Conservation (phyloP, 176 grass and related monocot genomes). For the Carex cristatella region DNA sequence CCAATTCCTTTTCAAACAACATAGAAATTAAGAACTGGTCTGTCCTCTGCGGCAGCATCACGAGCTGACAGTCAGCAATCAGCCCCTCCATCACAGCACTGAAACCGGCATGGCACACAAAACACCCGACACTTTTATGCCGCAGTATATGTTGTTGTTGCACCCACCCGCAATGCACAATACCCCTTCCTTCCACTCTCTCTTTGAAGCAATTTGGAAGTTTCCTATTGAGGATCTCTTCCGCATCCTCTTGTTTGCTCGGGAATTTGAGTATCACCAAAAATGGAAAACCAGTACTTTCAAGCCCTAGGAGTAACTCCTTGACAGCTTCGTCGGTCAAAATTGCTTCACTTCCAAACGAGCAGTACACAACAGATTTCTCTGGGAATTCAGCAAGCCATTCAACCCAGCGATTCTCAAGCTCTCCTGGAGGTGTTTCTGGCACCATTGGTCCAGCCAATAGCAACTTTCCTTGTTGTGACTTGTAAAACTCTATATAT, state of each 20-base stretch:
- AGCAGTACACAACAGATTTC: no score
- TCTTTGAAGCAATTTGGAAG: slow-evolving; percentile 15
- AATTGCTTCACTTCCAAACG: no score
- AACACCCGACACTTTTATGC: slow-evolving; percentile 42
- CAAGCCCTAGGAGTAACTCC: slow-evolving; percentile 42
- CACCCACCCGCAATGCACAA: slow-evolving; percentile 36
- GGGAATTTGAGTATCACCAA: slow-evolving; percentile 42
- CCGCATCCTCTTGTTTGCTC: background rate
- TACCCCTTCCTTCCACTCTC: slow-evolving; percentile 23
- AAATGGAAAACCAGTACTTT: slow-evolving; percentile 27
- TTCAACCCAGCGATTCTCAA: no score
- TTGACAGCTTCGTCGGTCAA: no score
- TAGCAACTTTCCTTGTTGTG: slow-evolving; percentile 10
- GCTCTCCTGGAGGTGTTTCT: no score
- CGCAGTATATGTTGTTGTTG: slow-evolving; percentile 14
- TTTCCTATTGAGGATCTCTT: background rate
- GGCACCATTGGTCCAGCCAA: background rate
- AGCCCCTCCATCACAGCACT: slow-evolving; percentile 42
- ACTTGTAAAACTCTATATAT: slow-evolving; percentile 26
- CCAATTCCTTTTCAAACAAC: no score
- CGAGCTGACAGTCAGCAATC: slow-evolving; percentile 29
- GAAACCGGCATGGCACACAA: slow-evolving; percentile 41
- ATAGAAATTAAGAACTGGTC: no score
- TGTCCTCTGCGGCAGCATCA: background rate
- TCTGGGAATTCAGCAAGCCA: no score